Base-by-base conservation (phyloP, 2,329 filamentous ascomycete species). In the Claviceps sp. region DNA sequence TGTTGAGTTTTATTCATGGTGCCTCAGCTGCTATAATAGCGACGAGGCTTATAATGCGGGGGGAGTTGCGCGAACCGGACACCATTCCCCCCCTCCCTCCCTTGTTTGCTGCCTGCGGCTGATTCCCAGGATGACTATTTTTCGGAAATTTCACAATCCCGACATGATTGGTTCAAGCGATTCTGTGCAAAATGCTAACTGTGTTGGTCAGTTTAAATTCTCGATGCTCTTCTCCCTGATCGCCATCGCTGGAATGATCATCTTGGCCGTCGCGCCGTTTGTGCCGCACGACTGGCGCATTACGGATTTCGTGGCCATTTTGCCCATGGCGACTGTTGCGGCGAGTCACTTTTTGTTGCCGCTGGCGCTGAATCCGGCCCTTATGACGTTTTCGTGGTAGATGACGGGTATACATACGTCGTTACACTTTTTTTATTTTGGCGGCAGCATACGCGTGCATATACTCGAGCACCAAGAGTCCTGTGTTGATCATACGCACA, bases 321-420 rank as follows among this genome's bases (percentile, higher is more conserved):
- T 88, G 48, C 86, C 86, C 50, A 83, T 90, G 79, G 77, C 81
- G 1, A 84, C 82, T 0, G 79, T 88, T n/a, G 72, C 81, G 1
- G 74, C 71, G 1, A 84, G 79, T 52, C 85, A 89, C 66, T 74
- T 88, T 53, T 68, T 89, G 48, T 65, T 89, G 55, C 86, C 86
- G 1, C 73, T 89, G 54, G 85, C 79, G 4, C 70, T 90, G 48
- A 89, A 89, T 66, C 85, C 85, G n/a, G 84, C 84, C 20, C 71
- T 88, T 59, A 88, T 88, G 84, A 85, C 82, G 0, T 88, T 88
- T 65, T 85, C 83, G 9, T 88, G 82, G 80, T 88, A 78, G 63
- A 56, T 34, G 30, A 34, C 30, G 30, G 34, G 40, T 18, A 46
- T 8, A 37, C 7, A 24, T 8, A n/a, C 30, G 20, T 37, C 34